Evolutionary conservation across 2,329 filamentous ascomycete genomes (phyloP), one percentile per base, ranked within the genome.

Genomic region (Diaporthe ilicicola): DNA sequence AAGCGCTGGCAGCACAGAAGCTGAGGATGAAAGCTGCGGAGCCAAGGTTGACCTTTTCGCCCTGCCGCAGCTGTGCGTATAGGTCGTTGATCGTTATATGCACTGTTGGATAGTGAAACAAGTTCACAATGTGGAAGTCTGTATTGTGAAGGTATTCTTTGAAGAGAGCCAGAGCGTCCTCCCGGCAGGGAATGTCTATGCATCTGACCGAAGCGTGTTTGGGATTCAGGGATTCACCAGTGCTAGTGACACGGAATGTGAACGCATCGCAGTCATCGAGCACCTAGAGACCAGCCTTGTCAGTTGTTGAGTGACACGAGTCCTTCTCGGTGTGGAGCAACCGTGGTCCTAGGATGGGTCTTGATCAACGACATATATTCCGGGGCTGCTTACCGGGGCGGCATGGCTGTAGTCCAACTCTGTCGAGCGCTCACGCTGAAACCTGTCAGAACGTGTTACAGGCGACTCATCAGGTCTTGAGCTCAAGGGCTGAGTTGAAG

Each of bases 1-100:
- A 78, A 24, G 78, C 78, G 15, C 74, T 75, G 3, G 76, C 75
- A n/a, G 78, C 75, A 1, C 73, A 77, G 48, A 80, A 76, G 56
- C 74, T 74, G 7, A 80, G 67, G 37, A 78, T 74, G 7, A 80
- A 67, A 10, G 76, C 76, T 1, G 75, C 76, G 9, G 72, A 59
- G 27, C 75, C 74, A 12, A 74, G 72, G 22, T 74, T 66, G 7
- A 72, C 73, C 8, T 70, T 59, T 3, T 70, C 15, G 4, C 71
- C 73, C 22, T 68, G 22, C 19, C 70, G 69, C 0, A 76, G 59
- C 22, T 72, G 64, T 9, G 42, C 27, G 65, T 79, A 78, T 51
- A 78, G 69, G 0, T 70, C 42, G 15, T 74, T 32, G 12, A 79
- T 71, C 34, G 74, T 54, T 4, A 69, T 69, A 3, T 71, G 69